Percentiles rank a stretch among this genome's conserved stretches.
These are phyloP conservation scores for Curvularia sp. DNA, from an alignment of 2,329 filamentous ascomycete species.

Conservation along the genomic window DNA sequence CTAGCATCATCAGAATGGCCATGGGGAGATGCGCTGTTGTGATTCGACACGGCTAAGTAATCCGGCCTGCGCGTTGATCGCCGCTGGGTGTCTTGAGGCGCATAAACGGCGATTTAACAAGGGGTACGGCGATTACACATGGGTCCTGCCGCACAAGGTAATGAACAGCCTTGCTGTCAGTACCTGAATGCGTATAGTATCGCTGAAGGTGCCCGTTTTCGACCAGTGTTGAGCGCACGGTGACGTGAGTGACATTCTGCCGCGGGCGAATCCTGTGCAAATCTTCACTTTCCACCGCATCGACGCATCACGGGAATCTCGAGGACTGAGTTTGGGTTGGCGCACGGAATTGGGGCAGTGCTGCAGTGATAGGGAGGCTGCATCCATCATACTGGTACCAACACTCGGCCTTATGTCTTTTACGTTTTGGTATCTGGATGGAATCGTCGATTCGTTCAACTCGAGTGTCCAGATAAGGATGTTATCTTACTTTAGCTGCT, in stretches of 20 bases:
- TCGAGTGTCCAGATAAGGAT: not conserved
- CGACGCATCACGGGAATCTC: not conserved
- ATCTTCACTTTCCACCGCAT: not conserved
- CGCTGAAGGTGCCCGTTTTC: slow-evolving; percentile 1
- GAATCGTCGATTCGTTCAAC: not conserved
- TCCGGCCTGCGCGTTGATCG: not conserved
- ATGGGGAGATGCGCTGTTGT: not conserved
- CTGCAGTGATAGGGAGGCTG: not conserved
- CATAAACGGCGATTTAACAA: not conserved
- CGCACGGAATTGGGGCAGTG: not conserved
- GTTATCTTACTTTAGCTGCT: not conserved
- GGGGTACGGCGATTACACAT: not conserved
- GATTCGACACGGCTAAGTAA: not conserved
- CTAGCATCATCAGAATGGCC: not conserved
- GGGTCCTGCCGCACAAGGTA: slow-evolving; percentile 1
- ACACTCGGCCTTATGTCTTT: slow-evolving; percentile 1
- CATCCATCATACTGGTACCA: not conserved
- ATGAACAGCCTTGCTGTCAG: slow-evolving; percentile 6
- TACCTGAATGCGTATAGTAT: not conserved
- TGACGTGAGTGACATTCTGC: slow-evolving; percentile 13
- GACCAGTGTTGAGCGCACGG: slow-evolving; percentile 5
- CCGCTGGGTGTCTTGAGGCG: not conserved
- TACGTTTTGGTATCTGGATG: not conserved
- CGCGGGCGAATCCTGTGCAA: not conserved
- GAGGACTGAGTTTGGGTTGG: not conserved